Conservation (phyloP, 306 rosid species). For the Hippophae rhamnoides region DNA sequence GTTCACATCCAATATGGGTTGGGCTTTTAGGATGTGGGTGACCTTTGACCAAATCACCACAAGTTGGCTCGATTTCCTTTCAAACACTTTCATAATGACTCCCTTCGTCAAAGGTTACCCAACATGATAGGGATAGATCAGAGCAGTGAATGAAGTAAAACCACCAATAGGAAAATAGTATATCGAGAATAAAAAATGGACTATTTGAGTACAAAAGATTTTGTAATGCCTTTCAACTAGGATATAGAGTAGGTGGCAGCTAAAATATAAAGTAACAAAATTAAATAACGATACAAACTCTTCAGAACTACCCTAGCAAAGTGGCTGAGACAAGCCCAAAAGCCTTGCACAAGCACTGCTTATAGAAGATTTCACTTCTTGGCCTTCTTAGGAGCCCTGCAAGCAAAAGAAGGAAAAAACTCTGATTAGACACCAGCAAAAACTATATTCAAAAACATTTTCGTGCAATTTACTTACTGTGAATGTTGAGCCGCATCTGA, state of each 20-base stretch:
- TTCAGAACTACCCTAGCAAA: constrained; percentile 41
- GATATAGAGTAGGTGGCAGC: too few species aligned
- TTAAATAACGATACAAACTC: constrained; percentile 28
- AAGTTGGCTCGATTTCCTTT: too few species aligned
- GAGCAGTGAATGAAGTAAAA: not conserved
- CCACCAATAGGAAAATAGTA: not conserved
- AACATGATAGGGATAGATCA: too few species aligned
- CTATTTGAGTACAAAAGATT: constrained; percentile 11
- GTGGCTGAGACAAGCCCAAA: constrained; percentile 9
- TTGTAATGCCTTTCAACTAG: constrained; percentile 30
- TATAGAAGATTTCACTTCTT: constrained; percentile 43
- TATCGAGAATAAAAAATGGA: constrained; percentile 3
- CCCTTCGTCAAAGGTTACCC: too few species aligned
- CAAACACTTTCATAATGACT: too few species aligned
- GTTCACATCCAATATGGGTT: too few species aligned
- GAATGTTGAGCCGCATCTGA: constrained; percentile 38
- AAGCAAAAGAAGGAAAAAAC: not conserved
- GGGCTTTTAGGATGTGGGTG: too few species aligned
- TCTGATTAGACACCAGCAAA: not conserved
- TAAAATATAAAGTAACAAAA: constrained; percentile 16
- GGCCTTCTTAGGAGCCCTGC: constrained; percentile 73
- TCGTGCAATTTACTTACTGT: constrained; percentile 39
- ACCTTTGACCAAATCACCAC: too few species aligned
- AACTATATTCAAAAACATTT: not conserved
- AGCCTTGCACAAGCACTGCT: constrained; percentile 14